Evolutionary conservation across 257 asterid species (phyloP), one percentile per base, ranked within the genome.

Genomic region (Nicotiana tomentosiformis): DNA sequence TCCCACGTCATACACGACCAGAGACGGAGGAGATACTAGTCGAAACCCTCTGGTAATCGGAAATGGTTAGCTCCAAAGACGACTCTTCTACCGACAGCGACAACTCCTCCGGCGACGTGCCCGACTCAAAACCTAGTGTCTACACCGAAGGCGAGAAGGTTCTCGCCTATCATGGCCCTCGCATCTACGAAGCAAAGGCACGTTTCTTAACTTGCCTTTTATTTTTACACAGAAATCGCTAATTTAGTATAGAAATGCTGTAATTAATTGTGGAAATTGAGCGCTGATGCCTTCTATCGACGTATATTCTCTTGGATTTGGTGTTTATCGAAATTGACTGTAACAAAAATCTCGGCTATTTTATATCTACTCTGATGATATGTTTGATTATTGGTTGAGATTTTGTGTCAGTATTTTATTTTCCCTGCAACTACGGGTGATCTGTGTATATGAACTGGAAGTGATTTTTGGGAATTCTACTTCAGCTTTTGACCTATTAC

Each of bases 141-240:
- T 94, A 91, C 89, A 85, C 92, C 23, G 97, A 88, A 66, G 98
- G 98, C 61, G 99, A 96, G 87, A 94, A 90, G 83, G 98, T 96
- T 86, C 95, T 96, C 6, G 99, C 97, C 20, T 96, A 84, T 85
- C 98, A 93, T 77, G 97, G 98, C 18, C 97, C 99, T 82, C 94
- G 92, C 85, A 91, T 93, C 88, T 94, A 91, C 85, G 92, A 91
- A 81, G 93, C 94, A 51, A 91, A 90, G 94, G 94, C 82, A 88
- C 49, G 81, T 78, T 65, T 32, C 17, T 60, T n/a, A 60, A 18
- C 65, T 35, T 68, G 77, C 15, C 66, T 61, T 20, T 23, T 58
- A 11, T 23, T 58, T 18, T 58, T 18, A 7, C 65, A 58, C 29
- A 18, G 11, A 58, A 58, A 18, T 37, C 77, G 17, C 56, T 39